Evolutionary conservation across 352 stramenopile genomes (phyloP).

Genomic region (Globisporangium lucens): DNA sequence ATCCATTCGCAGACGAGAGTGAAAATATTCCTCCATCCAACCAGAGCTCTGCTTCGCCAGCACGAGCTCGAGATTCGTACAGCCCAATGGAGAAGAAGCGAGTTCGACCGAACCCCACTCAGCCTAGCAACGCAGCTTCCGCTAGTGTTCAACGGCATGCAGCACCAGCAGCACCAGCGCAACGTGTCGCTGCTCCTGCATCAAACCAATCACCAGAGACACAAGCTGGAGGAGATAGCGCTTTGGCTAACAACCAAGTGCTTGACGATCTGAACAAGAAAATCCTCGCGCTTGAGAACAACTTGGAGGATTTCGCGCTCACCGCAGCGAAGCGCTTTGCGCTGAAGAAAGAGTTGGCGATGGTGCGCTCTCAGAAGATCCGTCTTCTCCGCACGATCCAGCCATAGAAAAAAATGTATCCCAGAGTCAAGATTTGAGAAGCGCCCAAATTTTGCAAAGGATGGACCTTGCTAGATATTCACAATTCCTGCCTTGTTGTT

Average conservation of each 20-base stretch:
- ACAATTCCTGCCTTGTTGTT: not conserved
- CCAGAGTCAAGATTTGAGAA: not conserved
- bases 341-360: constrained; percentile 79
- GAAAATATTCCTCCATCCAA: constrained; percentile 22
- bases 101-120: constrained; percentile 25
- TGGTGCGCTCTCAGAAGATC: constrained; percentile 65
- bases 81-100: constrained; percentile 29
- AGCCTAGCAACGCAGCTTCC: constrained; percentile 3
- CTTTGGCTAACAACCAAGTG: constrained; percentile 20
- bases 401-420: constrained; percentile 8
- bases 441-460: not conserved
- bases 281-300: constrained; percentile 43
- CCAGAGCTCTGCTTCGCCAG: constrained; percentile 9
- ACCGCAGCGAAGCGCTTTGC: constrained; percentile 64
- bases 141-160: not conserved
- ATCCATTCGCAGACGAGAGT: not conserved
- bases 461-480: not conserved
- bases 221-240: not conserved
- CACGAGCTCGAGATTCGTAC: not conserved
- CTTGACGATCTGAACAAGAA: constrained; percentile 39
- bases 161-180: not conserved
- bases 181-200: constrained; percentile 9
- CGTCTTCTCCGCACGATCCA: constrained; percentile 45
- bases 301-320: constrained; percentile 68
- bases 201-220: constrained; percentile 2